Evolutionary conservation across 352 stramenopile species (phyloP), one percentile per base, ranked within the genome.

Genomic region (Globisporangium radiosum): DNA sequence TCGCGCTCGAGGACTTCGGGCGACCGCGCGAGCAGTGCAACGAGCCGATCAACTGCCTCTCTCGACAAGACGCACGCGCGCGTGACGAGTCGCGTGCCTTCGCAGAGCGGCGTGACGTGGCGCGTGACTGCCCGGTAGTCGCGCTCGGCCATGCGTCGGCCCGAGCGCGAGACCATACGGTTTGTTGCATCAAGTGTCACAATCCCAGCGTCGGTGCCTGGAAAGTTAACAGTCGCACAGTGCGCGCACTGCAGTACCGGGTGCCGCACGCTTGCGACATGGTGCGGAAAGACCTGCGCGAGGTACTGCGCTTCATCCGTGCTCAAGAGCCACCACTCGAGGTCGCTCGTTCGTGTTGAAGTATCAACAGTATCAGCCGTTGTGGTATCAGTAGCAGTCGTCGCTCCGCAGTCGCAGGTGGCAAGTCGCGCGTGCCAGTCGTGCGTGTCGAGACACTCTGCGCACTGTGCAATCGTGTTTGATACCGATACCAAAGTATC

Each of bases 51-150:
- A 17, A 92, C 79, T 2, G 75, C 62, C 1, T 60, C 60, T n/a
- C 71, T 66, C 0, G 68, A 70, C 45, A 88, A 65, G 14, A 73
- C 52, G 1, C 73, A 75, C 14, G 62, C 69, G 43, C 88, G 70
- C 19, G 78, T 69, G 43, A 70, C 76, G 45, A 92, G 58, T 4
- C 79, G 82, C 0, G 82, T 92, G 14, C 82, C 79, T 57, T 92
- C 78, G 54, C 82, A 92, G 14, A 90, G 50, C 25, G 79, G 78
- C 3, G 79, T 90, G 14, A 90, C 79, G 51, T 92, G 82, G 61
- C 88, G 87, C 9, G 79, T 92, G 51, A 92, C 82, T 1, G 76
- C 76, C 25, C 82, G 77, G 63, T 92, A 92, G 59, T 92, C 82
- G 43, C 82, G 68, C 60, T 92, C 82, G 50, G 77, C 88, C 82